A percentile compares a stretch with the other conserved stretches of the same genome.
Evolutionary conservation across 2,329 filamentous ascomycete species (phyloP).

Genomic region (Ceratocystis lukuohia): DNA sequence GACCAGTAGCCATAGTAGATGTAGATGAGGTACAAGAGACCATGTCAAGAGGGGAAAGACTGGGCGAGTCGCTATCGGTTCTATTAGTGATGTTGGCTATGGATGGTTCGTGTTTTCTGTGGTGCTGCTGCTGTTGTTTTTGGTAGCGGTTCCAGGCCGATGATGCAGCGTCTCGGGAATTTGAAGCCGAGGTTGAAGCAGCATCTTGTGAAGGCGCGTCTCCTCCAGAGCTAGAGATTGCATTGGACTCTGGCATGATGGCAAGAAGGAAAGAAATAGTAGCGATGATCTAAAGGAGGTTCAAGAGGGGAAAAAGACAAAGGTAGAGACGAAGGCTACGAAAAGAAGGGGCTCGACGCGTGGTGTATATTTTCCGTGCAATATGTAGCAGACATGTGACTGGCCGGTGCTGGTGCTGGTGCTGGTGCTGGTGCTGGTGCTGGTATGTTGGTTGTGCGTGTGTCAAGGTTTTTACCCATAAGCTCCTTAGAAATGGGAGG

Average conservation of each 20-base stretch:
- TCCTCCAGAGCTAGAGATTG: neutral
- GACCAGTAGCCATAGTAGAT: neutral
- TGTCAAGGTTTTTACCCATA: neutral
- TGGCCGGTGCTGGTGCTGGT: neutral
- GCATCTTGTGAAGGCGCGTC: neutral
- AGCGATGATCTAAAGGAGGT: neutral
- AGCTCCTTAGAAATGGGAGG: neutral
- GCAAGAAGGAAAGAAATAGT: neutral
- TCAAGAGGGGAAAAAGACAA: neutral
- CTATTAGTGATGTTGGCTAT: conserved; percentile 6
- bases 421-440: neutral
- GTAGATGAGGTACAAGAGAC: neutral
- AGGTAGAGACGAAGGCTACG: neutral
- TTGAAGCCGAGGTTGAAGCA: neutral
- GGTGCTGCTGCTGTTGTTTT: neutral
- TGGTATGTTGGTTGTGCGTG: neutral
- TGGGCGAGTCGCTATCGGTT: neutral
- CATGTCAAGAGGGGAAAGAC: neutral
- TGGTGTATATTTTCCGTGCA: neutral
- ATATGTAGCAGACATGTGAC: conserved; percentile 1
- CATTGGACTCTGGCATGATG: neutral
- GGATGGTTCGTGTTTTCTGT: conserved; percentile 2
- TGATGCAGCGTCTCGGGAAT: neutral
- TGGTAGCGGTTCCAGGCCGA: conserved; percentile 6
- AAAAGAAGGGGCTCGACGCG: neutral